These are phyloP conservation scores for Botrytis hyacinthi DNA, from an alignment of 2,329 filamentous ascomycete species.

Conservation along the genomic window DNA sequence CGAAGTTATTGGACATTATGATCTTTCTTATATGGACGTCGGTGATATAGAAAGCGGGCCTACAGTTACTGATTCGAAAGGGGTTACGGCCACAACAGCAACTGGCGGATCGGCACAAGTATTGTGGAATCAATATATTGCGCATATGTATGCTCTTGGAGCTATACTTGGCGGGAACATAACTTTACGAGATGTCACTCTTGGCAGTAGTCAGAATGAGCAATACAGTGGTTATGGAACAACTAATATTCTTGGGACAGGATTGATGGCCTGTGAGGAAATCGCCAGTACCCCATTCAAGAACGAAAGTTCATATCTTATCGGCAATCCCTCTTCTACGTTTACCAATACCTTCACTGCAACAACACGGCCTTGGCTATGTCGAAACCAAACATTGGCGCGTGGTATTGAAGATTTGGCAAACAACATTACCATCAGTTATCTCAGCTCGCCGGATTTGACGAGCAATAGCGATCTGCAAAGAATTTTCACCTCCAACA, in stretches of 20 bases:
- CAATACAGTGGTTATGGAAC: neutral
- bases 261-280: neutral
- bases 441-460: constrained; percentile 21
- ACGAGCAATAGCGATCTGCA: neutral
- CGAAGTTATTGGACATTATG: neutral
- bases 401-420: constrained; percentile 29
- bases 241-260: neutral
- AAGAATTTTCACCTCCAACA: constrained; percentile 8
- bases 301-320: neutral
- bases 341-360: constrained; percentile 7
- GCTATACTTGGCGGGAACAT: constrained; percentile 5
- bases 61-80: neutral
- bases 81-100: neutral
- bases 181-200: neutral
- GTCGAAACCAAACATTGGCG: constrained; percentile 26
- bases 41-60: neutral
- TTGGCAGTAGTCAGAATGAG: neutral
- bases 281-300: neutral
- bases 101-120: neutral
- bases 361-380: constrained; percentile 21
- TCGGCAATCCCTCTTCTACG: neutral
- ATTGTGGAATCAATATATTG: constrained; percentile 7
- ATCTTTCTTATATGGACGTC: neutral
- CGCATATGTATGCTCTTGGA: neutral
- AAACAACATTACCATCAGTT: constrained; percentile 32